Percentiles rank a stretch among this genome's conserved stretches.
Evolutionary conservation across 2,329 filamentous ascomycete genomes (phyloP).

Genomic region (Leptographium flavum): DNA sequence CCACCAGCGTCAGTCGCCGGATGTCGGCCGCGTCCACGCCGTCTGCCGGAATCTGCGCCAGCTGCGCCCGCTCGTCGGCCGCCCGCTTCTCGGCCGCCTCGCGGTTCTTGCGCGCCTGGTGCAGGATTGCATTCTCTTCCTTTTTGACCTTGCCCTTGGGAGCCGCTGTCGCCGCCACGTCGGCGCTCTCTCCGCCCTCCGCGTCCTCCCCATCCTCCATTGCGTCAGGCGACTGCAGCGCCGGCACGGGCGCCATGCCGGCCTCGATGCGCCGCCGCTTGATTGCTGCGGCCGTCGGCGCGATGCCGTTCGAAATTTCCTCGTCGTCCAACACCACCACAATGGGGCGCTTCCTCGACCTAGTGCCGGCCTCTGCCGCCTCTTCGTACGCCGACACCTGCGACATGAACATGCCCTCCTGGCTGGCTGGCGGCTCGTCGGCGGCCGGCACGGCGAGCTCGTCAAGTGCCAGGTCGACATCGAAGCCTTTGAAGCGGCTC

Average conservation of each 20-base stretch:
- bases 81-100: constrained; percentile 54
- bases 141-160: constrained; percentile 16
- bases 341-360: background rate
- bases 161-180: background rate
- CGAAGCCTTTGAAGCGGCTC: constrained; percentile 62
- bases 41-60: constrained; percentile 39
- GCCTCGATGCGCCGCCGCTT: constrained; percentile 62
- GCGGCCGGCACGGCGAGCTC: background rate
- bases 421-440: constrained; percentile 1
- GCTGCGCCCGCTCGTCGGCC: constrained; percentile 37
- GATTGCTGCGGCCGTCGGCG: constrained; percentile 61
- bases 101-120: constrained; percentile 44
- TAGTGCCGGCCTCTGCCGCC: constrained; percentile 29
- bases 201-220: constrained; percentile 10
- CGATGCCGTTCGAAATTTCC: constrained; percentile 55
- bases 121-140: constrained; percentile 48
- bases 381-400: constrained; percentile 26
- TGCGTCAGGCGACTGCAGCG: constrained; percentile 14
- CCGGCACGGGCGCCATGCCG: constrained; percentile 30
- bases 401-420: constrained; percentile 39
- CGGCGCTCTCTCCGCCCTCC: constrained; percentile 4
- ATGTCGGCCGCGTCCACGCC: constrained; percentile 59
- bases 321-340: background rate
- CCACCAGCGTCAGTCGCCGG: constrained; percentile 59
- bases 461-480: constrained; percentile 25